Evolutionary conservation across 2,329 filamentous ascomycete species (phyloP).

Genomic region (Gliomastix tumulicola): DNA sequence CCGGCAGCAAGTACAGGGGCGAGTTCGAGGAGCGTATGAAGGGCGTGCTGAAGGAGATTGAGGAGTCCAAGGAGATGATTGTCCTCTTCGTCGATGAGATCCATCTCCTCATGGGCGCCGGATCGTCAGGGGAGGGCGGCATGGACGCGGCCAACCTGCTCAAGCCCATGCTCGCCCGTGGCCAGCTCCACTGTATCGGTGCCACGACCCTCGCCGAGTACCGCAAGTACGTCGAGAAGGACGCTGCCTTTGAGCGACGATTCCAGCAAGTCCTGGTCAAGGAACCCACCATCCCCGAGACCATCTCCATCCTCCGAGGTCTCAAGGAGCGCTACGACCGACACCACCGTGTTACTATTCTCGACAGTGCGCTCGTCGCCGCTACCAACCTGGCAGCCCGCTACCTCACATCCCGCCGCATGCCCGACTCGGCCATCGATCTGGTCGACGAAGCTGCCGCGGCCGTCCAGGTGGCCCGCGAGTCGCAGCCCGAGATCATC

Average conservation of each 20-base stretch:
- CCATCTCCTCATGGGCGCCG: conserved; percentile 95
- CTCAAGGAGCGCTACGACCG: conserved; percentile 98
- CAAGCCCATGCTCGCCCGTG: conserved; percentile 96
- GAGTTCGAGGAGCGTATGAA: conserved; percentile 99
- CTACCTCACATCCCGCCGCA: conserved; percentile 82
- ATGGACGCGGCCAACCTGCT: conserved; percentile 98
- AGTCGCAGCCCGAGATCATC: conserved; percentile 93
- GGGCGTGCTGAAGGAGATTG: conserved; percentile 94
- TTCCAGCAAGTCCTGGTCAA: conserved; percentile 98
- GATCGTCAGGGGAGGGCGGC: conserved; percentile 87
- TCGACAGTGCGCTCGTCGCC: conserved; percentile 86
- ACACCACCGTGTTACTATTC: conserved; percentile 94
- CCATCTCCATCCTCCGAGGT: conserved; percentile 95
- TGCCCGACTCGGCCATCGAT: conserved; percentile 95
- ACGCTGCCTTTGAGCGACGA: conserved; percentile 93
- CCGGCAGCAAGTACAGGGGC: conserved; percentile 96
- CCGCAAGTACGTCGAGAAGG: conserved; percentile 98
- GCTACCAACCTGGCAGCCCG: conserved; percentile 87
- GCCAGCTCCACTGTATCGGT: conserved; percentile 95
- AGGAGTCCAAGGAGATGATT: conserved; percentile 92
- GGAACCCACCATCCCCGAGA: conserved; percentile 82
- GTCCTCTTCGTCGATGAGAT: conserved; percentile 98
- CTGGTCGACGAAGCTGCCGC: conserved; percentile 94
- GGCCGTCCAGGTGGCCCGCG: conserved; percentile 89
- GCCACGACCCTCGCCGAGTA: conserved; percentile 94